Evolutionary conservation across 371 early-diverging fungal species (phyloP), one percentile per base, ranked within the genome.

Genomic region (Mucor piriformis): DNA sequence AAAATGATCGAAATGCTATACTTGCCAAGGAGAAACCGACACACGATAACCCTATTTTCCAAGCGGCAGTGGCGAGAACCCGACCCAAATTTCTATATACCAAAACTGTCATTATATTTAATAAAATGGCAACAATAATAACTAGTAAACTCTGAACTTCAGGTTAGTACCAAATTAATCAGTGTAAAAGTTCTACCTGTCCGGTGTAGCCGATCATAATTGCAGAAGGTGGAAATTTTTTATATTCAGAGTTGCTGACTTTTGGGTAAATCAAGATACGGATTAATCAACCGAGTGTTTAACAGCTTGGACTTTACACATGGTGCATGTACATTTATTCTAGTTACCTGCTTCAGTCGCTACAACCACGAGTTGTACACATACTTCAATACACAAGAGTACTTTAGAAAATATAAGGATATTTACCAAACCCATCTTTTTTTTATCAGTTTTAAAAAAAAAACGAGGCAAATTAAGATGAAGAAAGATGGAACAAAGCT

Each of bases 181-280:
- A n/a, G n/a, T n/a, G n/a, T n/a, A n/a, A n/a, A n/a, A n/a, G n/a
- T n/a, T n/a, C 29, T 55, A 55, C 55, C 16, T 55, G 55, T 25
- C 55, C 55, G 7, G 55, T 55, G 44, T 55, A 55, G 11, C 46
- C 55, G 1, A 55, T 15, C 46, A 55, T 44, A 15, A 23, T 12
- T 1, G 13, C 10, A 13, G 34, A 32, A n/a, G 55, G 29, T 1
- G 55, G 55, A 34, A 34, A 55, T n/a, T 33, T 29, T 46, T 34
- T 55, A 8, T 46, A 55, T 21, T n/a, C 12, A 3, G 55, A 29
- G 23, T 55, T 55, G n/a, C 55, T 55, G 3, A 55, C 55, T 55
- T 6, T 18, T 13, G 12, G 3, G 3, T 6, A 44, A 3, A 35
- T 15, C n/a, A 27, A 7, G 11, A 18, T 44, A 20, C 21, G 1